Conservation (phyloP, 2,329 filamentous ascomycete species). For the Fonsecaea multimorphosa region DNA sequence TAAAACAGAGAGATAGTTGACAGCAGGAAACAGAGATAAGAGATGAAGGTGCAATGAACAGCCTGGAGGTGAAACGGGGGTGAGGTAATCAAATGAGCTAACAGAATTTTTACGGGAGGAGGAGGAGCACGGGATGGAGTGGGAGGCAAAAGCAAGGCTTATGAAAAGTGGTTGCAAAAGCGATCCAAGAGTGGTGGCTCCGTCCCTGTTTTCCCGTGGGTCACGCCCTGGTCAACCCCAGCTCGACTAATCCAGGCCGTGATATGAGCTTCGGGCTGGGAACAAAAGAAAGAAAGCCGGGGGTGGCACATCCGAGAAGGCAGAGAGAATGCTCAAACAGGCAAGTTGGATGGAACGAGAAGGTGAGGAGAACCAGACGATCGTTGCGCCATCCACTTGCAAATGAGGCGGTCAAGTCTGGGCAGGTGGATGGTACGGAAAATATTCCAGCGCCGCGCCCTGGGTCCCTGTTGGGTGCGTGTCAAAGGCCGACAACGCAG, state of each 20-base stretch:
- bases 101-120: slow-evolving; percentile 35
- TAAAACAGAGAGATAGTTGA: slow-evolving; percentile 38
- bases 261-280: slow-evolving; percentile 10
- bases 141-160: slow-evolving; percentile 22
- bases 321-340: neutral
- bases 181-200: neutral
- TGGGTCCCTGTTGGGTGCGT: too few species aligned
- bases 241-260: slow-evolving; percentile 6
- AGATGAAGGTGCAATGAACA: slow-evolving; percentile 38
- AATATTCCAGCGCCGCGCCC: neutral
- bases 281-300: neutral
- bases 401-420: slow-evolving; percentile 11
- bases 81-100: slow-evolving; percentile 42
- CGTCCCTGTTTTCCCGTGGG: neutral
- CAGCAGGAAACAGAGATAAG: slow-evolving; percentile 42
- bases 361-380: slow-evolving; percentile 26
- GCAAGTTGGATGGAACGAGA: slow-evolving; percentile 11
- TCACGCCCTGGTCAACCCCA: slow-evolving; percentile 9
- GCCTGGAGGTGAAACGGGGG: slow-evolving; percentile 23
- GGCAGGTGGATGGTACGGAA: slow-evolving; percentile 1
- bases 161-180: slow-evolving; percentile 13
- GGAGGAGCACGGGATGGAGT: slow-evolving; percentile 24
- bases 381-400: slow-evolving; percentile 25
- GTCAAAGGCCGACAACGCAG: neutral
- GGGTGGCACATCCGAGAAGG: slow-evolving; percentile 14